Conservation (phyloP, 1,284 basidiomycete species). For the Cryptococcus sp. region DNA sequence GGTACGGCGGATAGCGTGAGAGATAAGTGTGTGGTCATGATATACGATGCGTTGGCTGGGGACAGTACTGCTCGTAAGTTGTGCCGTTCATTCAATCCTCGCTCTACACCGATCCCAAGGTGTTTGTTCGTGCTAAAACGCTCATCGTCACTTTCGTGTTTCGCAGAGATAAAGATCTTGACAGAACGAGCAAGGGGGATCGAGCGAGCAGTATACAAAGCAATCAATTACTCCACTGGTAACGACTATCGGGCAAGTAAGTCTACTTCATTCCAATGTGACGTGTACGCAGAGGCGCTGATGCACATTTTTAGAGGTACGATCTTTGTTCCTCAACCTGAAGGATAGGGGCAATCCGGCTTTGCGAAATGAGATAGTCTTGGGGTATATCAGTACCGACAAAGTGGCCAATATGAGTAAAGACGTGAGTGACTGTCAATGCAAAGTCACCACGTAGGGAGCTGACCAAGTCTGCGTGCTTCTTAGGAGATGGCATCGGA, state of each 20-base stretch:
- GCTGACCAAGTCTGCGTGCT: not conserved
- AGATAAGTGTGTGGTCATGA: conserved; percentile 84
- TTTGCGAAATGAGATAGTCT: conserved; percentile 78
- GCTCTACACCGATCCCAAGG: not conserved
- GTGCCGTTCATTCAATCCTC: too few species aligned
- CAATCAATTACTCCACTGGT: conserved; percentile 43
- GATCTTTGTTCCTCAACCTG: conserved; percentile 86
- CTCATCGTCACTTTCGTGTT: not conserved
- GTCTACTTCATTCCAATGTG: conserved; percentile 16
- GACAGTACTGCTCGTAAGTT: conserved; percentile 83
- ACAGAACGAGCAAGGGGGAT: conserved; percentile 53
- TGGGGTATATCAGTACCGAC: conserved; percentile 71
- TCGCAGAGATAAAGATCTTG: conserved; percentile 50
- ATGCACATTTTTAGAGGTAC: conserved; percentile 70
- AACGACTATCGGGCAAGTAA: conserved; percentile 53
- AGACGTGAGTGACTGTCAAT: conserved; percentile 58
- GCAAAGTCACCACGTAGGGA: not conserved
- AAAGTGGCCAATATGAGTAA: conserved; percentile 79
- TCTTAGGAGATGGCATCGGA: conserved; percentile 91
- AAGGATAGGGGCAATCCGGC: conserved; percentile 94
- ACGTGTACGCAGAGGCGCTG: not conserved
- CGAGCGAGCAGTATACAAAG: conserved; percentile 52
- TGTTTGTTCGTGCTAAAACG: conserved; percentile 1
- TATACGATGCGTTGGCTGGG: conserved; percentile 84
- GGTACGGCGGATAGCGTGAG: conserved; percentile 66